A percentile compares a stretch with the other conserved stretches of the same genome.
These are phyloP conservation scores for Capsicum rhomboideum DNA, from an alignment of 257 asterid species.

Conservation along the genomic window DNA sequence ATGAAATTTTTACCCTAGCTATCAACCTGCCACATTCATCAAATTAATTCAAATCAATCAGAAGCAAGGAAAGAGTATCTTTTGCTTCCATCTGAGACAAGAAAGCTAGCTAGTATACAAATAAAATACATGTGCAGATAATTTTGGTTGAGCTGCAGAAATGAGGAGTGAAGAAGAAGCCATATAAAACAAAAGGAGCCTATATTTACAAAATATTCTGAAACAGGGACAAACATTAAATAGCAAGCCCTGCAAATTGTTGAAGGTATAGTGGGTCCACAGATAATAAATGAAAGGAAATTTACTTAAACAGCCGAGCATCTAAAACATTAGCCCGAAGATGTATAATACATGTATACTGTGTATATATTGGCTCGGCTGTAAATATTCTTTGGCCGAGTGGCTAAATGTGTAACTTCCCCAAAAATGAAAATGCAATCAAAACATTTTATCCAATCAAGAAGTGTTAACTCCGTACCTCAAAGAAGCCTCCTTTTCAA, in stretches of 20 bases:
- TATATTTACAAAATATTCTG: no score
- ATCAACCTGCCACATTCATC: no score
- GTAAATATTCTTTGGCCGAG: neutral
- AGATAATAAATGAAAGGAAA: neutral
- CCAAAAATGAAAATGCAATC: neutral
- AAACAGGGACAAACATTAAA: neutral
- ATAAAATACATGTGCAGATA: neutral
- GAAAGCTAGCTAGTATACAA: neutral
- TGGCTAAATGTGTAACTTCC: neutral
- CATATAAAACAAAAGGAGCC: no score
- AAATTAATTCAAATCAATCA: no score
- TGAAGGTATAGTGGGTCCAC: neutral
- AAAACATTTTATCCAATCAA: neutral
- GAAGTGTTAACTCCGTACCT: neutral
- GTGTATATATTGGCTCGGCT: neutral
- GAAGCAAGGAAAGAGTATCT: no score
- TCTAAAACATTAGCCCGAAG: no score
- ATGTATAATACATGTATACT: neutral
- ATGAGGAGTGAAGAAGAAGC: neutral
- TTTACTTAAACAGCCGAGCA: neutral
- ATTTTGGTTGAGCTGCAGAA: neutral
- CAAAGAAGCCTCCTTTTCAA: neutral
- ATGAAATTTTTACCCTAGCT: no score
- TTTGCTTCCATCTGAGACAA: no score
- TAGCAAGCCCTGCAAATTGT: neutral